Base-by-base conservation (phyloP, 805 yeast genomes). In the Candida insectorum region DNA sequence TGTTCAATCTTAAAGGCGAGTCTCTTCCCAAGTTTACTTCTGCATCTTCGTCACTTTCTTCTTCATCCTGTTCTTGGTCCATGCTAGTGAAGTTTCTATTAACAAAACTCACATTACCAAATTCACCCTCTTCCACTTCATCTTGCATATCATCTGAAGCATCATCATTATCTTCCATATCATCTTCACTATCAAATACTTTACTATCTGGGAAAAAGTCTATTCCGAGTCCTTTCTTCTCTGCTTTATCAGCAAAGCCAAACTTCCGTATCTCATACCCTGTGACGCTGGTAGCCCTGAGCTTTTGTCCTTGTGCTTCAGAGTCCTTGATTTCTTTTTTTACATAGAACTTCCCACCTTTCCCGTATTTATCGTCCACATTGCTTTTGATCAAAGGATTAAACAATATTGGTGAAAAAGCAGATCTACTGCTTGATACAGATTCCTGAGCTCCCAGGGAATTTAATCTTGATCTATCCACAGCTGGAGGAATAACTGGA, bases 271-370 rank as follows among this genome's bases (percentile, higher is more conserved):
- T 18, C 27, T 54, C 57, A 31, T 33, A 41, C 6, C 61, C 61
- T 34, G 51, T 51, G 1, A 60, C 65, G 44, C 66, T 62, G 2
- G 68, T 60, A 3, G 66, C 67, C 35, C 68, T 38, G 4, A 58
- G 28, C 16, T 42, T 41, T 27, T 46, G 49, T 27, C 47, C 33
- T 17, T 45, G 48, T 3, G 35, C 16, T 13, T 56, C 60, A 3
- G 40, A 31, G 15, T 46, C 60, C 11, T 30, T 36, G 11, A 43
- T 23, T 12, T 65, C 71, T 29, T 58, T 54, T 4, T 58, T 62
- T 11, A 84, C 85, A 51, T 79, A 88, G 52, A 85, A 91, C 50
- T 89, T 84, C 2, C 98, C 98, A 5, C 98, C 98, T 43, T 73
- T 72, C 9, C 81, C 81, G 49, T 91, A 91, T 50, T 91, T 91